phyloP scores from a whole-genome alignment of 257 asterid species.

The Thymus quinquecostatus region DNA sequence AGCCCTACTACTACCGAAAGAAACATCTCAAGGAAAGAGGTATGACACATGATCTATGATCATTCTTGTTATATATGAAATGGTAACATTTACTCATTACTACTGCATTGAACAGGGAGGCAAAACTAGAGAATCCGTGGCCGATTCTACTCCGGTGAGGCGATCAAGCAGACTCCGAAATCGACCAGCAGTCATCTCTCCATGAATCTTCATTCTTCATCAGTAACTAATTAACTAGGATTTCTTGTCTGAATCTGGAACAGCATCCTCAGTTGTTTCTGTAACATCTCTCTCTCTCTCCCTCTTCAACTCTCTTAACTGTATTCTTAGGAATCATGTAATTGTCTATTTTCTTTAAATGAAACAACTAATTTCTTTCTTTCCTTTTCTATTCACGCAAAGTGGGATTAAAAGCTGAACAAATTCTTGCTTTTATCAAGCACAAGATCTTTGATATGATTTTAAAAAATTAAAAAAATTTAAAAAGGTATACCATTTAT shows the following conservation, averaged over 20 bases:
- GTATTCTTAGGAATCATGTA: conserved; percentile 19
- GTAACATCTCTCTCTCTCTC: conserved; percentile 2
- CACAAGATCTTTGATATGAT: not conserved
- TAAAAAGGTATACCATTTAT: conserved; percentile 20
- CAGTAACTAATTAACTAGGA: not conserved
- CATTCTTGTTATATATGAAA: not conserved
- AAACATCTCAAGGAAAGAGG: conserved; percentile 56
- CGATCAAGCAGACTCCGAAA: conserved; percentile 68
- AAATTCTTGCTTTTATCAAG: conserved; percentile 7
- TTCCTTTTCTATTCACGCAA: conserved; percentile 2
- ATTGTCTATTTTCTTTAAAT: conserved; percentile 11
- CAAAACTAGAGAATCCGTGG: conserved; percentile 43
- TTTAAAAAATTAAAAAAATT: not conserved
- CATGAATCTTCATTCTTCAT: conserved; percentile 43
- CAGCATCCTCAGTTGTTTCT: conserved; percentile 49
- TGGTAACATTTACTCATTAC: not conserved
- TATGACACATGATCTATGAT: conserved; percentile 15
- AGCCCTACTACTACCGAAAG: conserved; percentile 49
- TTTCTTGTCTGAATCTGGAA: conserved; percentile 33
- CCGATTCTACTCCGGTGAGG: conserved; percentile 60
- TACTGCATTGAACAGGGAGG: conserved; percentile 45
- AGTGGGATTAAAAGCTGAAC: conserved; percentile 24
- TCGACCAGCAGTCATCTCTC: conserved; percentile 50
- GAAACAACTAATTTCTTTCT: not conserved
- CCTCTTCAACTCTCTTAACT: conserved; percentile 6